Percentiles rank a stretch among this genome's conserved stretches.
Conservation (phyloP, 805 yeast species). For the Kodamaea hsintzibuensis region DNA sequence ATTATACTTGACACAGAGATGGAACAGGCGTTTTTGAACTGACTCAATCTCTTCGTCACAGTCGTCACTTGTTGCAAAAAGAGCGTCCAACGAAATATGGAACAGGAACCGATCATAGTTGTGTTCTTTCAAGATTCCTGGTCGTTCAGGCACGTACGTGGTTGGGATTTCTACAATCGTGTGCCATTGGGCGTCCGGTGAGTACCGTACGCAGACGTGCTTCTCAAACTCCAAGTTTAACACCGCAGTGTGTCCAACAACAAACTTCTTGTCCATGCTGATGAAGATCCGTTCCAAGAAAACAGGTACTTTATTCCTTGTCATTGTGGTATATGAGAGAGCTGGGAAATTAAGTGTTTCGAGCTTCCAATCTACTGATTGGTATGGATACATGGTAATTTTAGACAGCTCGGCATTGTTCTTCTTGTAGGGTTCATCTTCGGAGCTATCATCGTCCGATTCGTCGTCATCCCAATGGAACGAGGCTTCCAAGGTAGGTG, state of each 20-base stretch:
- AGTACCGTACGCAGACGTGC: constrained; percentile 66
- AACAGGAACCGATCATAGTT: constrained; percentile 73
- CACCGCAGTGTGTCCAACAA: constrained; percentile 78
- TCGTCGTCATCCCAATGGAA: constrained; percentile 7
- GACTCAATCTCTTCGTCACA: constrained; percentile 6
- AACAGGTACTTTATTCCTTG: constrained; percentile 42
- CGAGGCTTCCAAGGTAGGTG: constrained; percentile 42
- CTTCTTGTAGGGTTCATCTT: constrained; percentile 10
- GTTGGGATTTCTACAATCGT: constrained; percentile 73
- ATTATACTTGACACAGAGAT: constrained; percentile 59
- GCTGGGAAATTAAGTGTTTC: constrained; percentile 43
- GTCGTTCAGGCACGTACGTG: constrained; percentile 55
- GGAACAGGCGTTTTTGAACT: constrained; percentile 22
- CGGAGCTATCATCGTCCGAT: constrained; percentile 15
- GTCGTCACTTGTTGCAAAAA: constrained; percentile 31
- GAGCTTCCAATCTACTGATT: constrained; percentile 45
- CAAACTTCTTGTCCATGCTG: constrained; percentile 53
- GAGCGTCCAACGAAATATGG: constrained; percentile 50
- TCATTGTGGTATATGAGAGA: constrained; percentile 47
- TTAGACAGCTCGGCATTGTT: background rate
- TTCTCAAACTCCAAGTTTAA: constrained; percentile 72
- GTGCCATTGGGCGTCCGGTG: constrained; percentile 71
- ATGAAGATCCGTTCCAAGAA: constrained; percentile 67
- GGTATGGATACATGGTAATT: constrained; percentile 7
- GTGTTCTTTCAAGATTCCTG: constrained; percentile 47